A percentile compares a stretch with the other conserved stretches of the same genome.
Conservation (phyloP, 352 stramenopile species). For the Plasmopara halstedii region DNA sequence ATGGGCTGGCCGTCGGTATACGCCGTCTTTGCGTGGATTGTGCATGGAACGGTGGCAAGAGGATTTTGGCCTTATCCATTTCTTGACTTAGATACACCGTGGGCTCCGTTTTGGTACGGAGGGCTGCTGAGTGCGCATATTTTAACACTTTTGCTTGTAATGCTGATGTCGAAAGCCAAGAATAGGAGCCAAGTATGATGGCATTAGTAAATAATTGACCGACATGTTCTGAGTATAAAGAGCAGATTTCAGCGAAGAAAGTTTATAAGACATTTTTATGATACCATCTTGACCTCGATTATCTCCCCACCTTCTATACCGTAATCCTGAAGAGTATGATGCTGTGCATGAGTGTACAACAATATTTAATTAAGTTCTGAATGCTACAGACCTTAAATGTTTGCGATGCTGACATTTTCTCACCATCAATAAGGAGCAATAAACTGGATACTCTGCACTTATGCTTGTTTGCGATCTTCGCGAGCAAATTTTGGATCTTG, state of each 20-base stretch:
- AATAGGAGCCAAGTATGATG: conserved; percentile 7
- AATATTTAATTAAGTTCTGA: neutral
- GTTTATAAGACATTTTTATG: no score
- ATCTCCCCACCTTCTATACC: conserved; percentile 62
- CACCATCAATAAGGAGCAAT: conserved; percentile 42
- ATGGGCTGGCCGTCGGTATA: conserved; percentile 60
- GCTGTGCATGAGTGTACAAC: neutral
- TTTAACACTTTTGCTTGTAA: conserved; percentile 26
- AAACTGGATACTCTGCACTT: conserved; percentile 19
- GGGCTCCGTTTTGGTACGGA: conserved; percentile 63
- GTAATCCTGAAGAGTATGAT: conserved; percentile 31
- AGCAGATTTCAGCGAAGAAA: no score
- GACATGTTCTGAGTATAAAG: no score
- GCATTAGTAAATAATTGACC: conserved; percentile 4
- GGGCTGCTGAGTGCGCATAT: conserved; percentile 48
- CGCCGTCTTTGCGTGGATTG: conserved; percentile 65
- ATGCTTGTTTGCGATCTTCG: conserved; percentile 18
- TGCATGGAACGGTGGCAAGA: conserved; percentile 55
- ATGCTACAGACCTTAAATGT: conserved; percentile 35
- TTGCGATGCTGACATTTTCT: conserved; percentile 32
- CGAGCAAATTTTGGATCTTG: conserved; percentile 38
- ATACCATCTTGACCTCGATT: conserved; percentile 48
- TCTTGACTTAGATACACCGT: conserved; percentile 60
- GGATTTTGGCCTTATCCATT: conserved; percentile 83
- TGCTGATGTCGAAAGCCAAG: conserved; percentile 45